Evolutionary conservation across 2,329 filamentous ascomycete species (phyloP).

Genomic region (Fusarium penzigii): DNA sequence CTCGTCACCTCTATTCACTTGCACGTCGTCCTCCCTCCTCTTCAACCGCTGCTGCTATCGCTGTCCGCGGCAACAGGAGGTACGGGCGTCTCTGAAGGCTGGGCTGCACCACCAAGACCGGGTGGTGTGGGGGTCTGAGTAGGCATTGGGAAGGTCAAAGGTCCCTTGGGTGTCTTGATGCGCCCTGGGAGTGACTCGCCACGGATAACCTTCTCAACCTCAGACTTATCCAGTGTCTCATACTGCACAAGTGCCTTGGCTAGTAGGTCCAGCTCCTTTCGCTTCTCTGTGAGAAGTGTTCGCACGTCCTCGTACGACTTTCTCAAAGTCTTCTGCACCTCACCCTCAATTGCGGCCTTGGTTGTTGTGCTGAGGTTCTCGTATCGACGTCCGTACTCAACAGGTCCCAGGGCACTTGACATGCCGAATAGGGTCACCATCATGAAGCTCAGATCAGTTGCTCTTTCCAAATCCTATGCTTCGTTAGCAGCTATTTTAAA

Average conservation of each 20-base stretch:
- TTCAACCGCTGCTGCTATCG: slow-evolving; percentile 27
- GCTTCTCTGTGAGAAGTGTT: slow-evolving; percentile 70
- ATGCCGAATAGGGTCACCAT: slow-evolving; percentile 92
- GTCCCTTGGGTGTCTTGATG: slow-evolving; percentile 54
- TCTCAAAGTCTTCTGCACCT: slow-evolving; percentile 83
- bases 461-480: slow-evolving; percentile 75
- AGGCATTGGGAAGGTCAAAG: slow-evolving; percentile 41
- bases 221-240: slow-evolving; percentile 84
- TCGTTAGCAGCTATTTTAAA: slow-evolving; percentile 26
- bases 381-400: slow-evolving; percentile 84
- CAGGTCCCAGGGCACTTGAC: slow-evolving; percentile 83
- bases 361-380: slow-evolving; percentile 81
- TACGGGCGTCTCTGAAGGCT: slow-evolving; percentile 37
- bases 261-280: slow-evolving; percentile 82
- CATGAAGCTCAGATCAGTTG: slow-evolving; percentile 78
- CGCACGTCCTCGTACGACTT: slow-evolving; percentile 76
- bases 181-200: slow-evolving; percentile 80
- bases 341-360: slow-evolving; percentile 80
- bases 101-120: slow-evolving; percentile 36
- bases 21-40: neutral
- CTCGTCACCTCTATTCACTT: slow-evolving; percentile 2
- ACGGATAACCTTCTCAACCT: slow-evolving; percentile 86
- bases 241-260: slow-evolving; percentile 91
- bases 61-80: slow-evolving; percentile 36
- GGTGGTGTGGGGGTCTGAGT: slow-evolving; percentile 36